These are phyloP conservation scores for Brachypodium distachyon DNA, from an alignment of 202 grass and related monocot species.

Conservation along the genomic window DNA sequence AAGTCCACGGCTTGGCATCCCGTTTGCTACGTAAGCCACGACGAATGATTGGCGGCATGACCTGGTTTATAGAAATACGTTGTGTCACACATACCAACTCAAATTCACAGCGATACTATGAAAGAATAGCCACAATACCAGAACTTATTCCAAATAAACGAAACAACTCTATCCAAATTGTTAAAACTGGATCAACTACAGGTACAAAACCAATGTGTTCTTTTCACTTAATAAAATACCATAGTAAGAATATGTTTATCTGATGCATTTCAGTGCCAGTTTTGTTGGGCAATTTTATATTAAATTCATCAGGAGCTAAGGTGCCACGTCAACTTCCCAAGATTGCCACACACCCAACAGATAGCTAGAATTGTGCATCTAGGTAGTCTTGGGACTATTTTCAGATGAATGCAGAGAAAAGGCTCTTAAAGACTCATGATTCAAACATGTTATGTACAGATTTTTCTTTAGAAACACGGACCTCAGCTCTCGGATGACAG, in stretches of 20 bases:
- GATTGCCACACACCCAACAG: too few relatives aligned
- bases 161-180: neutral
- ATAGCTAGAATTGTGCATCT: neutral
- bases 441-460: neutral
- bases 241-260: neutral
- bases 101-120: too few relatives aligned
- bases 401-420: conserved; percentile 1
- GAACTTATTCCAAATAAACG: neutral
- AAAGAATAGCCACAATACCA: too few relatives aligned
- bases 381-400: neutral
- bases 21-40: too few relatives aligned
- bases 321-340: too few relatives aligned
- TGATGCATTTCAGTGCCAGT: neutral
- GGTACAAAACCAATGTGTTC: neutral
- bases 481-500: conserved; percentile 98
- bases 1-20: too few relatives aligned
- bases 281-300: neutral
- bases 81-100: too few relatives aligned
- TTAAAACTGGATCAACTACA: neutral
- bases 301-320: too few relatives aligned
- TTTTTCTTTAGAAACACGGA: conserved; percentile 1
- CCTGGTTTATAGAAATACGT: too few relatives aligned
- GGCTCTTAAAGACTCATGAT: neutral
- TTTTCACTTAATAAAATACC: neutral
- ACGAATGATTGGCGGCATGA: too few relatives aligned